Evolutionary conservation across 768 basidiomycete genomes (phyloP).

Genomic region (Strobilomyces dryophilus): DNA sequence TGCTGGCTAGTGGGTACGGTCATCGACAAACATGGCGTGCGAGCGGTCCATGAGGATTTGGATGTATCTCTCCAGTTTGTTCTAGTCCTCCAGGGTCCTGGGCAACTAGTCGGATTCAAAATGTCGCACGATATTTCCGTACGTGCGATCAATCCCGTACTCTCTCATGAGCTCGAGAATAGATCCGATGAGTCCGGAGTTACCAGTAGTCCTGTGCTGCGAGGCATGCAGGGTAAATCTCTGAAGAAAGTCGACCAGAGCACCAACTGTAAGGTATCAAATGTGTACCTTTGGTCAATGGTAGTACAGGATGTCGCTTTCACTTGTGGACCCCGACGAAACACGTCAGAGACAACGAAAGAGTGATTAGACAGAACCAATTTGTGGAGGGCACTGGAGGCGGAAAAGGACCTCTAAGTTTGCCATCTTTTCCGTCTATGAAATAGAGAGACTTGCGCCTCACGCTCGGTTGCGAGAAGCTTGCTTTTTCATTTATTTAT

Average conservation of each 20-base stretch:
- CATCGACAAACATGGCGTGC: neutral
- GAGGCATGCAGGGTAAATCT: neutral
- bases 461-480: too few species aligned
- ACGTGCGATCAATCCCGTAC: conserved; percentile 10
- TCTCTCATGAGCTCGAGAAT: conserved; percentile 9
- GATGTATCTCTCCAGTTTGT: conserved; percentile 1
- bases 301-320: conserved; percentile 2
- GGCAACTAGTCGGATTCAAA: conserved; percentile 14
- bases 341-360: conserved; percentile 3
- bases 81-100: conserved; percentile 10
- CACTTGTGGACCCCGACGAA: neutral
- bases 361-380: conserved; percentile 12
- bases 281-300: conserved; percentile 8
- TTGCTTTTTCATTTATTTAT: too few species aligned
- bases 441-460: neutral
- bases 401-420: conserved; percentile 3
- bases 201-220: conserved; percentile 1
- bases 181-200: neutral
- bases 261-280: too few species aligned
- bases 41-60: neutral
- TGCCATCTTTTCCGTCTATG: neutral
- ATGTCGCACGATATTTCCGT: neutral
- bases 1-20: conserved; percentile 18
- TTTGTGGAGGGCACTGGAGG: too few species aligned
- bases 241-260: neutral